Percentiles rank a stretch among this genome's conserved stretches.
These are phyloP conservation scores for Colletotrichum zoysiae DNA, from an alignment of 2,329 filamentous ascomycete genomes.

Conservation along the genomic window DNA sequence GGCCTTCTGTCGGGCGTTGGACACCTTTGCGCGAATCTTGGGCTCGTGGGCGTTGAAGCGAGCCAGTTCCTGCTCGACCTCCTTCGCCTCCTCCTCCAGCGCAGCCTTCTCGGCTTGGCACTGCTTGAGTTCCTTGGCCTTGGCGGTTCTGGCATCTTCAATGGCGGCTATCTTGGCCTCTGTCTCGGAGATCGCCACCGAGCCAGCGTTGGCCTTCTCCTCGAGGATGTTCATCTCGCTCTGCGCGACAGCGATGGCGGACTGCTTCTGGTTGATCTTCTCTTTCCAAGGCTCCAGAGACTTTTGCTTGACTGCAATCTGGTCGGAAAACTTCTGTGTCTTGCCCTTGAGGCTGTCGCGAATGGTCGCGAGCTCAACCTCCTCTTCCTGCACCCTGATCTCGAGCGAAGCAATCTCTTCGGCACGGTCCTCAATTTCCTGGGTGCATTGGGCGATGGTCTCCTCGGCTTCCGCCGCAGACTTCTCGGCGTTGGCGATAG, in stretches of 20 bases:
- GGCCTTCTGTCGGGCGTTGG: constrained; percentile 90
- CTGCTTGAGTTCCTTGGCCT: constrained; percentile 79
- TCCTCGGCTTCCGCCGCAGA: constrained; percentile 80
- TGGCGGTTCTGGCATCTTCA: constrained; percentile 77
- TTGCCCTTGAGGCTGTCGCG: constrained; percentile 93
- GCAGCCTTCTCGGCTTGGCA: constrained; percentile 79
- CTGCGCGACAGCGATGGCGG: constrained; percentile 91
- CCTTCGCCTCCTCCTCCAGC: constrained; percentile 80
- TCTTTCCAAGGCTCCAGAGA: constrained; percentile 95
- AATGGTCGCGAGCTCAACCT: constrained; percentile 84
- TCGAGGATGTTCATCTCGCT: constrained; percentile 92
- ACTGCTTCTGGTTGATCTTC: constrained; percentile 97
- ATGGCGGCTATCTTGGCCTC: constrained; percentile 82
- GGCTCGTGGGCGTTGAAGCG: constrained; percentile 83
- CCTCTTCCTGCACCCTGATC: constrained; percentile 80
- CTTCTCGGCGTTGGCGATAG: constrained; percentile 81
- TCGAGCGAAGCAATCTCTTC: constrained; percentile 84
- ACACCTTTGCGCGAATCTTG: constrained; percentile 84
- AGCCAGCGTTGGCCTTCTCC: constrained; percentile 90
- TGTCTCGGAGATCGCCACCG: constrained; percentile 85
- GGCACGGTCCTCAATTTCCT: constrained; percentile 82
- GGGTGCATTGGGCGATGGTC: constrained; percentile 80
- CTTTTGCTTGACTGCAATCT: constrained; percentile 93
- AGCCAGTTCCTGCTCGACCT: constrained; percentile 78
- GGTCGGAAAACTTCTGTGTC: constrained; percentile 92